These are phyloP conservation scores for cucumber (Cucumis sativus) DNA, from an alignment of 306 rosid species.

Conservation along the genomic window DNA sequence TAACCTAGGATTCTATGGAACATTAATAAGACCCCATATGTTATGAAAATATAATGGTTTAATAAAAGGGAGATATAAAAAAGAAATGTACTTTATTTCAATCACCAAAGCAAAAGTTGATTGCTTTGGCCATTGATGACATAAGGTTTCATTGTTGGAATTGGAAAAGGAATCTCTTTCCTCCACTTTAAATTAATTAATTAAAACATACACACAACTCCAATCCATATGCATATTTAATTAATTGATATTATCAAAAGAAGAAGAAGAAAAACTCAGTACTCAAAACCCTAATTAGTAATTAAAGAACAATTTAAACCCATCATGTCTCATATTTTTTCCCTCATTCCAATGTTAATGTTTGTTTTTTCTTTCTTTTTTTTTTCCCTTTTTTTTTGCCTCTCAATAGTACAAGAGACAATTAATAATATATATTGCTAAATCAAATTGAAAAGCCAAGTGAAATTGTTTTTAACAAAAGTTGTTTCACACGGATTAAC, in stretches of 20 bases:
- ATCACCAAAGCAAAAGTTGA: constrained; percentile 5
- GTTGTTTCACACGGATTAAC: neutral
- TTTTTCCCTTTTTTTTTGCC: neutral
- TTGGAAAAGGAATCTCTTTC: neutral
- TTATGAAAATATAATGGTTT: neutral
- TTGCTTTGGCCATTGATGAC: neutral
- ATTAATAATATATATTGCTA: neutral
- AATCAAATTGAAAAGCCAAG: neutral
- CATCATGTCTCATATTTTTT: neutral
- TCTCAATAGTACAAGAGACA: neutral
- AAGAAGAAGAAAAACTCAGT: neutral
- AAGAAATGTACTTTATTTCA: constrained; percentile 4
- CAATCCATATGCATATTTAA: neutral
- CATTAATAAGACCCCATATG: neutral
- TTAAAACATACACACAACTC: neutral
- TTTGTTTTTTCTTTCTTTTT: neutral
- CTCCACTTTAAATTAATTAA: neutral
- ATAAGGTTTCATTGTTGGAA: constrained; percentile 4
- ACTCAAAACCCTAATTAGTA: neutral
- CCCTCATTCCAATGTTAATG: constrained; percentile 11
- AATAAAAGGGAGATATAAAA: neutral
- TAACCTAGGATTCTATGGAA: constrained; percentile 7
- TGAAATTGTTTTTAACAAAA: neutral
- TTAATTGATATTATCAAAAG: neutral
- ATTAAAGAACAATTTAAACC: neutral